Evolutionary conservation across 192 early-diverging fungal species (phyloP).

Genomic region (Gaertneriomyces semiglobifer): DNA sequence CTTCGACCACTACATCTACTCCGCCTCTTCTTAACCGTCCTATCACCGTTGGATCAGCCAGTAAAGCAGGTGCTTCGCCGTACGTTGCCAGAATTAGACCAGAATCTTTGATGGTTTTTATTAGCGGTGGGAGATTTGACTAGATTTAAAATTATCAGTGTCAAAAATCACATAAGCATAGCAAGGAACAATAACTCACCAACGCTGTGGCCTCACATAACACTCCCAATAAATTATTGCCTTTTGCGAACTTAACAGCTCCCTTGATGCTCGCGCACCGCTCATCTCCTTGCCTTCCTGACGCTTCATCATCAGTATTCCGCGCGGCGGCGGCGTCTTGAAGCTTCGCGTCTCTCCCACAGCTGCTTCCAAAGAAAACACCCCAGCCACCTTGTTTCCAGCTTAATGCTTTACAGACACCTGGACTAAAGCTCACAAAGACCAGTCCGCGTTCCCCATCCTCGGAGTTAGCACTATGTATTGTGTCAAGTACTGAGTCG

Average conservation of each 20-base stretch:
- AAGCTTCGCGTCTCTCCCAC: slow-evolving; percentile 42
- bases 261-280: slow-evolving; percentile 78
- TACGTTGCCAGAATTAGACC: slow-evolving; percentile 90
- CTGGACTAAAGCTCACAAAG: slow-evolving; percentile 88
- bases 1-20: no score
- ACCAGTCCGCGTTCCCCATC: slow-evolving; percentile 26
- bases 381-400: slow-evolving; percentile 99
- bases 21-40: no score
- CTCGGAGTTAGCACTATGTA: no score
- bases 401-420: slow-evolving; percentile 88
- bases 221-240: slow-evolving; percentile 88
- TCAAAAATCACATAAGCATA: slow-evolving; percentile 7
- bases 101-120: slow-evolving; percentile 88
- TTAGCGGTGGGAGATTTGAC: slow-evolving; percentile 86
- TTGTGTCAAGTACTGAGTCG: slow-evolving; percentile 39
- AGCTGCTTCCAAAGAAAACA: slow-evolving; percentile 89
- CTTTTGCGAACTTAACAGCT: slow-evolving; percentile 88
- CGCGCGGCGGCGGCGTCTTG: background rate
- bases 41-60: no score
- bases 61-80: slow-evolving; percentile 41
- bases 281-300: slow-evolving; percentile 11
- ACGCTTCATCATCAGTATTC: background rate
- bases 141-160: slow-evolving; percentile 33
- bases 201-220: slow-evolving; percentile 87
- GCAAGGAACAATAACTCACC: slow-evolving; percentile 45